Conservation (phyloP, 2,329 filamentous ascomycete genomes). For the Cytospora paraplurivora region DNA sequence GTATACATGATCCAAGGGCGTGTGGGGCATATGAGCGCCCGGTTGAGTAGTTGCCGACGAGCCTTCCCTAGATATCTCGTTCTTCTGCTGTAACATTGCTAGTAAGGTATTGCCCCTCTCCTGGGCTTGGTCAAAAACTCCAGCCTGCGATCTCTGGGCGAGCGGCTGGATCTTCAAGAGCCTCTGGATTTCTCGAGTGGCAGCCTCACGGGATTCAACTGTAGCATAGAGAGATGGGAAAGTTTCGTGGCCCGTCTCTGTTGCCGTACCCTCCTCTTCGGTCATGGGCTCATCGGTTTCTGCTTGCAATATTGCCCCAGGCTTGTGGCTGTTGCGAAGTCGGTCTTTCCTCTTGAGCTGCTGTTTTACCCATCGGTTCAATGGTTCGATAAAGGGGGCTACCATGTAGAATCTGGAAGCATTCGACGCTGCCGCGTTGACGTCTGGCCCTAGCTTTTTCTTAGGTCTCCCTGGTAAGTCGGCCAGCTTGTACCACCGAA, state of each 20-base stretch:
- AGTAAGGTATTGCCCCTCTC: conserved; percentile 56
- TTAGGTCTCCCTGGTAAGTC: conserved; percentile 83
- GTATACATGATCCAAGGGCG: conserved; percentile 57
- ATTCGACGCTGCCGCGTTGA: conserved; percentile 59
- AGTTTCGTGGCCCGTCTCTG: conserved; percentile 42
- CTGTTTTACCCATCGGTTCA: conserved; percentile 89
- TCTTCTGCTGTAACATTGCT: conserved; percentile 52
- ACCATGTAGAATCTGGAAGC: conserved; percentile 98
- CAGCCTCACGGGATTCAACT: conserved; percentile 42
- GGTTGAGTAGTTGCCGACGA: conserved; percentile 29
- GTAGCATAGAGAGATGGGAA: conserved; percentile 37
- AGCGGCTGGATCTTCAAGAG: conserved; percentile 58
- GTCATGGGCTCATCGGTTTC: conserved; percentile 59
- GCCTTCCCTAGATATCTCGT: conserved; percentile 33
- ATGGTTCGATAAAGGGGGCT: conserved; percentile 80
- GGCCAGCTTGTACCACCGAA: conserved; percentile 89
- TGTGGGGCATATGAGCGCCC: conserved; percentile 43
- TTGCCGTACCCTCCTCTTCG: conserved; percentile 60
- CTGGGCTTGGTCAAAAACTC: conserved; percentile 15
- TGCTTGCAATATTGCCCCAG: conserved; percentile 43
- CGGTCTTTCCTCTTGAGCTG: conserved; percentile 76
- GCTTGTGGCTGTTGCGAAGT: conserved; percentile 15
- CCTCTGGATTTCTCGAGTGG: conserved; percentile 55
- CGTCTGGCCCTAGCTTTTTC: conserved; percentile 61
- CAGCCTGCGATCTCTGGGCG: conserved; percentile 50